These are phyloP conservation scores for Eleusine indica DNA, from an alignment of 176 grass and related monocot genomes.

Conservation along the genomic window DNA sequence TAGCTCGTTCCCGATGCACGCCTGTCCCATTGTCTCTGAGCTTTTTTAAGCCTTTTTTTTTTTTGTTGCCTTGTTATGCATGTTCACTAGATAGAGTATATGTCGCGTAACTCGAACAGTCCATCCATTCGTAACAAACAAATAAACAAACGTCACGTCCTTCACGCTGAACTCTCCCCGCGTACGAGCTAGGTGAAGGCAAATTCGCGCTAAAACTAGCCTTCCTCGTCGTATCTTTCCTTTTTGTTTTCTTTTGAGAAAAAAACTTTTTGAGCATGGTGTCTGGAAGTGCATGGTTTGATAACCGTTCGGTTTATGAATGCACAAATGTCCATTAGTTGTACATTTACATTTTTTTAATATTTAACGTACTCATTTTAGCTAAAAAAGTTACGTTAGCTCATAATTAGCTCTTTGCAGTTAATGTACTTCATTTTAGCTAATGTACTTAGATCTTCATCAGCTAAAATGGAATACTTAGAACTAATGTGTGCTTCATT, in stretches of 20 bases:
- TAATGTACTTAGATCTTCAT: too few relatives aligned
- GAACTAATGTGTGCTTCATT: too few relatives aligned
- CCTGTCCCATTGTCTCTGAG: slow-evolving; percentile 9
- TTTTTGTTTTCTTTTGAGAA: background rate
- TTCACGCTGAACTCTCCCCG: background rate
- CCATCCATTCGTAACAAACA: slow-evolving; percentile 24
- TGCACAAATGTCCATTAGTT: too few relatives aligned
- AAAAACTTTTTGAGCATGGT: too few relatives aligned
- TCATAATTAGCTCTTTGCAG: too few relatives aligned
- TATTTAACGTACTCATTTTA: too few relatives aligned
- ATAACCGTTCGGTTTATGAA: too few relatives aligned
- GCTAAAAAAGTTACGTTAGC: too few relatives aligned
- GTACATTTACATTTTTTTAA: too few relatives aligned
- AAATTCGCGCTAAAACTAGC: background rate
- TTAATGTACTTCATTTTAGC: too few relatives aligned
- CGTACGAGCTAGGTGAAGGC: background rate
- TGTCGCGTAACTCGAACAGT: slow-evolving; percentile 39
- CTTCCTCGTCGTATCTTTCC: background rate
- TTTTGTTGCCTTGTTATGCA: background rate
- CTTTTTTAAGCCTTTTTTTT: background rate
- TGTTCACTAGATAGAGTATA: slow-evolving; percentile 4
- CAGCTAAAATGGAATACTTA: too few relatives aligned
- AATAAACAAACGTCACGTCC: slow-evolving; percentile 6
- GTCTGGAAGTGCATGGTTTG: too few relatives aligned
- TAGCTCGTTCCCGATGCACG: slow-evolving; percentile 30